A percentile compares a stretch with the other conserved stretches of the same genome.
phyloP scores from a whole-genome alignment of 345 rosid genomes.

The Noccaea caerulescens region DNA sequence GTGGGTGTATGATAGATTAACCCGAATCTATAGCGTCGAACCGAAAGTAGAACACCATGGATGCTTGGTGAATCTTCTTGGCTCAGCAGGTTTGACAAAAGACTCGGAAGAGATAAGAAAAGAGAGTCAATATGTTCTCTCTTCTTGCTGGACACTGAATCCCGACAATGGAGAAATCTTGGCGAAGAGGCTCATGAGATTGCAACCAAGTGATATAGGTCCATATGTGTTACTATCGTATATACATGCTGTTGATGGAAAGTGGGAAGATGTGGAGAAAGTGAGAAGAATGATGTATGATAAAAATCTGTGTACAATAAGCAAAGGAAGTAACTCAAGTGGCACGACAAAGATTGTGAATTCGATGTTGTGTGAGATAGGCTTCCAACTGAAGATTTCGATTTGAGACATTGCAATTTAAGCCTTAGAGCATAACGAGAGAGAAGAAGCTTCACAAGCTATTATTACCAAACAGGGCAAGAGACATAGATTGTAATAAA shows the following conservation, averaged over 20 bases:
- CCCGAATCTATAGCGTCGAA: slow-evolving; percentile 53
- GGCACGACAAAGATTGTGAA: slow-evolving; percentile 41
- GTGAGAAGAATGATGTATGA: slow-evolving; percentile 54
- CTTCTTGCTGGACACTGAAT: slow-evolving; percentile 34
- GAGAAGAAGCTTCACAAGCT: not conserved
- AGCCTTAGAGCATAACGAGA: not conserved
- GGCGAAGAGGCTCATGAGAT: slow-evolving; percentile 52
- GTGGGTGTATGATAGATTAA: slow-evolving; percentile 64
- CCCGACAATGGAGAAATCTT: slow-evolving; percentile 55
- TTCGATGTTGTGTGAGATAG: slow-evolving; percentile 60
- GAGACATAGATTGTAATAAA: not conserved
- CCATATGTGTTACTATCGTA: slow-evolving; percentile 58
- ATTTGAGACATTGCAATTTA: not conserved
- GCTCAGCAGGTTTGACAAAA: slow-evolving; percentile 52
- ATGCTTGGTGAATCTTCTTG: slow-evolving; percentile 62
- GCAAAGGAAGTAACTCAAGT: slow-evolving; percentile 35
- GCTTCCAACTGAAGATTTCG: slow-evolving; percentile 43
- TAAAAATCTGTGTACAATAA: slow-evolving; percentile 39
- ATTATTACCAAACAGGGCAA: not conserved
- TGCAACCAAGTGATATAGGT: slow-evolving; percentile 53
- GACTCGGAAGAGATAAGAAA: slow-evolving; percentile 46
- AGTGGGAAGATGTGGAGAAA: slow-evolving; percentile 59
- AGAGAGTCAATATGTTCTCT: slow-evolving; percentile 46
- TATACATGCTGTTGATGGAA: slow-evolving; percentile 58
- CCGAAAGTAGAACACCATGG: slow-evolving; percentile 66